Evolutionary conservation across 768 basidiomycete species (phyloP).

Genomic region (Crucibulum laeve): DNA sequence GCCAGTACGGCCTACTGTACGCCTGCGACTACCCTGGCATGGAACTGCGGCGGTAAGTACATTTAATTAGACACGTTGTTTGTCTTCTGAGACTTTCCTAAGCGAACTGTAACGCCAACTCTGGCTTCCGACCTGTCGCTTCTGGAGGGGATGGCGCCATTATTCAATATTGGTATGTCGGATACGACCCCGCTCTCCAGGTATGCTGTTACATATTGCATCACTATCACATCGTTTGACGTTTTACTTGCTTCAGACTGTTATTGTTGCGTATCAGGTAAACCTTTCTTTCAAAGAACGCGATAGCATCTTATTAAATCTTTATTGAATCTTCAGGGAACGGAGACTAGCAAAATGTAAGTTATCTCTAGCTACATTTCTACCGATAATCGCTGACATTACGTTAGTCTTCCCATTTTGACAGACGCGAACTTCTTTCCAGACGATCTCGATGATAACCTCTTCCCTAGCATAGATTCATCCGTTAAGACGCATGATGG

Average conservation of each 20-base stretch:
- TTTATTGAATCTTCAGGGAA: constrained; percentile 17
- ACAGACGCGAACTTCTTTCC: constrained; percentile 38
- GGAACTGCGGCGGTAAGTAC: constrained; percentile 42
- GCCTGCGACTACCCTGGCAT: constrained; percentile 30
- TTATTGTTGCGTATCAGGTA: constrained; percentile 17
- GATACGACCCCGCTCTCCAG: constrained; percentile 16
- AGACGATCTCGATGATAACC: constrained; percentile 24
- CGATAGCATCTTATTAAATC: background rate
- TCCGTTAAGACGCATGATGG: constrained; percentile 41
- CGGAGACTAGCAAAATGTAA: constrained; percentile 10
- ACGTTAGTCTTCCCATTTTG: constrained; percentile 19
- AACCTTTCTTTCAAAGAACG: background rate
- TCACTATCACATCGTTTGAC: too few species aligned
- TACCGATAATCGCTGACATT: background rate
- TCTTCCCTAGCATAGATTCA: constrained; percentile 48
- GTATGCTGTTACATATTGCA: constrained; percentile 5
- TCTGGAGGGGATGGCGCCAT: constrained; percentile 42
- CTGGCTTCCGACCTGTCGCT: constrained; percentile 38
- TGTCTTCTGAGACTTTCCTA: too few species aligned
- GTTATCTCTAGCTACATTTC: background rate
- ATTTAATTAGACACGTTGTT: too few species aligned
- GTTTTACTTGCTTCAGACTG: constrained; percentile 9
- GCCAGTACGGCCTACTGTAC: constrained; percentile 41
- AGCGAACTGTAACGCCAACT: constrained; percentile 45
- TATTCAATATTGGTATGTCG: constrained; percentile 38